Evolutionary conservation across 2,329 filamentous ascomycete genomes (phyloP), one percentile per base, ranked within the genome.

Genomic region (Corinectria fuckeliana): DNA sequence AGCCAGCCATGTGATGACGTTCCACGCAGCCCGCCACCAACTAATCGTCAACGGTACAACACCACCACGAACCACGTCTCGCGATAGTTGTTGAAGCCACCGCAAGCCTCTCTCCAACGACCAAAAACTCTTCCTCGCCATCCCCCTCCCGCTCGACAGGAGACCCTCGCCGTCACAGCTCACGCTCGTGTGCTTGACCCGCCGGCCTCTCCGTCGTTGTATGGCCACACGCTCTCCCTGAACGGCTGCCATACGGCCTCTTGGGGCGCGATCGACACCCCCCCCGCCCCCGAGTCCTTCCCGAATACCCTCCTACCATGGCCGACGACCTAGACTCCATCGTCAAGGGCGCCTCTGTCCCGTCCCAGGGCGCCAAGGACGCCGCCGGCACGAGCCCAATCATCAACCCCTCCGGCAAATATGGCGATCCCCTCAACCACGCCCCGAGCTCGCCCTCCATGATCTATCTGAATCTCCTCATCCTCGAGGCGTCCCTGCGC

Each of bases 381-480:
- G 66, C 54, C 16, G 73, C 79, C 42, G 70, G 75, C 68, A 78
- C 78, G 51, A 78, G 77, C 71, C 75, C 80, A 69, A 78, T 81
- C 72, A 67, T 74, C 65, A 75, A 80, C 64, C 68, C 79, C 64
- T 66, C 79, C 68, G 70, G 69, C 68, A 83, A 82, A 69, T 76
- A 81, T 25, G 78, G 80, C 72, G 92, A 96, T 74, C 92, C 92
- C 25, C 85, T 94, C 63, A 89, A 88, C 69, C 88, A 89, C 62
- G 87, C 94, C 14, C 93, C 93, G n/a, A 94, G 91, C 72, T 92
- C 92, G 14, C 93, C 93, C 44, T 92, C 92, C 54, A 95, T 97
- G 82, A 97, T 99, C 73, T 99, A 99, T 79, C 88, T 99, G 71
- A 99, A 99, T 77, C 89, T 99, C 21, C 86, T 99, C 59, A 96